Evolutionary conservation across 2,329 filamentous ascomycete genomes (phyloP).

Genomic region (Teratosphaeria destructans): DNA sequence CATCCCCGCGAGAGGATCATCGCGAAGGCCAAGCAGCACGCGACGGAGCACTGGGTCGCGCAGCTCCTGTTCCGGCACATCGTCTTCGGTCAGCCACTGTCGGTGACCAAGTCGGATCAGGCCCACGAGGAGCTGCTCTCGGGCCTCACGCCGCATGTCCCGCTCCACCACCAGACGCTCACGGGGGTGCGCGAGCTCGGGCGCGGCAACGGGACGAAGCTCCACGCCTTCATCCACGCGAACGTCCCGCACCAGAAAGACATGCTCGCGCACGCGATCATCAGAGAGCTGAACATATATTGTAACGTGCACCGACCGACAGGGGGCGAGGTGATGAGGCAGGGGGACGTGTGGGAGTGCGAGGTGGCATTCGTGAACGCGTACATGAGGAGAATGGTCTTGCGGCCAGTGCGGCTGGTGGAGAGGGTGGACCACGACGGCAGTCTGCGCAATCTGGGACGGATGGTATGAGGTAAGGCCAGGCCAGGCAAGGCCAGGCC

Average conservation of each 20-base stretch:
- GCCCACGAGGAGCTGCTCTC: not conserved
- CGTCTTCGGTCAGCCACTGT: not conserved
- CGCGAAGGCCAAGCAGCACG: slow-evolving; percentile 25
- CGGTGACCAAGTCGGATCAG: not conserved
- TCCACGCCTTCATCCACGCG: slow-evolving; percentile 1
- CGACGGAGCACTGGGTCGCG: slow-evolving; percentile 38
- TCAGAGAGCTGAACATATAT: slow-evolving; percentile 15
- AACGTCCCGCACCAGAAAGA: slow-evolving; percentile 5
- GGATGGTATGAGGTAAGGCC: not conserved
- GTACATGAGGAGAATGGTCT: slow-evolving; percentile 21
- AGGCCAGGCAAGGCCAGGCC: too few relatives aligned
- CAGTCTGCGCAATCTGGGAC: not conserved
- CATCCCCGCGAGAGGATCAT: slow-evolving; percentile 37
- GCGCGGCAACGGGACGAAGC: not conserved
- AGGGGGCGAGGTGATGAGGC: not conserved
- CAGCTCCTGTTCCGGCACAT: slow-evolving; percentile 49
- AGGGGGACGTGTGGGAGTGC: slow-evolving; percentile 40
- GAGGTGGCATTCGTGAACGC: slow-evolving; percentile 27
- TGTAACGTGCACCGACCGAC: not conserved
- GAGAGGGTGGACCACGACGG: slow-evolving; percentile 7
- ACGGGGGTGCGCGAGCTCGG: not conserved
- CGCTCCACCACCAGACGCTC: not conserved
- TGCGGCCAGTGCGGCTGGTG: slow-evolving; percentile 31
- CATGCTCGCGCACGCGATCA: slow-evolving; percentile 1
- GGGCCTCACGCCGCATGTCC: not conserved